These are phyloP conservation scores for Aspergillus amoenus DNA, from an alignment of 2,329 filamentous ascomycete species.

Conservation along the genomic window DNA sequence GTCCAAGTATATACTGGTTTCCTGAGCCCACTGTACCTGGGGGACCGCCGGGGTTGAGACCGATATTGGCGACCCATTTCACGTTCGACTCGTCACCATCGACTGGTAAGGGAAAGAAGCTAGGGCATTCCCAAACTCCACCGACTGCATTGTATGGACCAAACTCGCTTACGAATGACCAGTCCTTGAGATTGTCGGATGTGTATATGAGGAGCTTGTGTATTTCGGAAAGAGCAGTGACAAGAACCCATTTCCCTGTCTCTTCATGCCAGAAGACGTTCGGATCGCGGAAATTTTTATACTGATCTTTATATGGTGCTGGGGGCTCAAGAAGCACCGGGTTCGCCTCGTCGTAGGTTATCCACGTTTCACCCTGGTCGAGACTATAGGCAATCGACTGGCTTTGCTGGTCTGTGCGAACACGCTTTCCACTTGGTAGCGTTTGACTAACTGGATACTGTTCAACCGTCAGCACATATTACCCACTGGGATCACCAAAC, in stretches of 20 bases:
- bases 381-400: constrained; percentile 15
- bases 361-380: constrained; percentile 13
- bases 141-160: constrained; percentile 26
- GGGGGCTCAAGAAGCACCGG: constrained; percentile 56
- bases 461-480: background rate
- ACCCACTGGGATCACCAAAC: background rate
- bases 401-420: constrained; percentile 15
- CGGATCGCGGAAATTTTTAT: constrained; percentile 56
- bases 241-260: constrained; percentile 23
- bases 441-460: constrained; percentile 24
- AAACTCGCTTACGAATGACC: constrained; percentile 26
- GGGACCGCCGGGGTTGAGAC: constrained; percentile 31
- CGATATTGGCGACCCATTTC: constrained; percentile 28
- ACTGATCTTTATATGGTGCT: constrained; percentile 47
- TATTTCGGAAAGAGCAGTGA: constrained; percentile 16
- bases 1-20: constrained; percentile 30
- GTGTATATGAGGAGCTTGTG: constrained; percentile 27
- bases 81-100: constrained; percentile 15
- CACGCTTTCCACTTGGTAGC: constrained; percentile 23
- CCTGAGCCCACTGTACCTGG: constrained; percentile 29
- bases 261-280: constrained; percentile 49
- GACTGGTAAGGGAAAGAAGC: constrained; percentile 23
- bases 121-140: constrained; percentile 33
- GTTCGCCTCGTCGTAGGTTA: constrained; percentile 54
- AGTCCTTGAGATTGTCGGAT: constrained; percentile 28